Evolutionary conservation across 192 early-diverging fungal genomes (phyloP), one percentile per base, ranked within the genome.

Genomic region (Umbelopsis sp.): DNA sequence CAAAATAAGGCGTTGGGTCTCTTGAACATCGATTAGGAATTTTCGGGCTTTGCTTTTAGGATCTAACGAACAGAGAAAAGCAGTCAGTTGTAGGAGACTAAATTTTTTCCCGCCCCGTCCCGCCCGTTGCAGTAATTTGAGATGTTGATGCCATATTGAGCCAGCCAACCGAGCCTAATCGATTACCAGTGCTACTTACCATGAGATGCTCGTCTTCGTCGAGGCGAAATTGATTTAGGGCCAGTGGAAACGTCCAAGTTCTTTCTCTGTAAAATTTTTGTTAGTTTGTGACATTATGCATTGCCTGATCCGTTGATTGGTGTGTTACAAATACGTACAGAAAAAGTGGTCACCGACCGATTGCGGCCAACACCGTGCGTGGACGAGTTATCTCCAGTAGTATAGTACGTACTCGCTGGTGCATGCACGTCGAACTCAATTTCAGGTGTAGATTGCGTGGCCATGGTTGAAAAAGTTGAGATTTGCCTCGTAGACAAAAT

Each of bases 21-120:
- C 88, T 48, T 88, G 88, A 1, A 98, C 95, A 64, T 98, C 91
- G 50, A 98, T 89, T 13, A 96, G 75, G 75, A 97, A 95, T 44
- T 86, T 81, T 25, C 94, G 82, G 1, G 94, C 85, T 25, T 86
- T 84, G 49, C 52, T 69, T 46, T 86, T 88, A 66, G 84, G 88
- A 69, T 93, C 92, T 84, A 70, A 45, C 18, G 25, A 2, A 3
- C 3, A 46, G 16, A 67, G 30, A 9, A 16, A 61, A 33, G 46
- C 4, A 1, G 0, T 41, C 13, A 30, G 45, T 16, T 49, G 16
- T 44, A n/a, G 46, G 13, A n/a, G 15, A 25, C 12, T 68, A 22
- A 48, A 51, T 68, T 37, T 68, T 37, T 44, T n/a, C 16, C n/a
- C 49, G 21, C 48, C 51, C 33, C 53, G 33, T 27, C 35, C 49